phyloP scores from a whole-genome alignment of 495 filamentous ascomycete genomes.

The Penicillium desertorum region DNA sequence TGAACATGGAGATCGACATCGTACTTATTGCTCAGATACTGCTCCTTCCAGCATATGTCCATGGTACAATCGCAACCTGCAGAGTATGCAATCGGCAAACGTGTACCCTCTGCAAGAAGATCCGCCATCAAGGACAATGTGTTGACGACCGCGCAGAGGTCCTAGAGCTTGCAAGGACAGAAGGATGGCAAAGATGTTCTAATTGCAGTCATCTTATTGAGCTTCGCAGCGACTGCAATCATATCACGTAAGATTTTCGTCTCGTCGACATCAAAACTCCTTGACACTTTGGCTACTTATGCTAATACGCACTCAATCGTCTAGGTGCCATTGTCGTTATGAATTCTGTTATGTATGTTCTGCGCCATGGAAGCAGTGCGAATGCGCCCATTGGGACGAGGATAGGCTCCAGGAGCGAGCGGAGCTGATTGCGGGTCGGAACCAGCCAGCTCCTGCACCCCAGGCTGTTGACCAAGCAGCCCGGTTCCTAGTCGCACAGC shows the following conservation, averaged over 20 bases:
- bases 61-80: not conserved
- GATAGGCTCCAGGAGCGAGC: constrained; percentile 30
- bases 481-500: not conserved
- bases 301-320: not conserved
- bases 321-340: constrained; percentile 17
- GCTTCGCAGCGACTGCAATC: constrained; percentile 24
- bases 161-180: constrained; percentile 15
- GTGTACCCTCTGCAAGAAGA: not conserved
- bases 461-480: not conserved
- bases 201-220: constrained; percentile 30
- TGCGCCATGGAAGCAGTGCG: constrained; percentile 49
- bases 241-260: constrained; percentile 28
- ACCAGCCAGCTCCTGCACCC: no score
- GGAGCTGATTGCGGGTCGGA: constrained; percentile 3
- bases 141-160: constrained; percentile 3
- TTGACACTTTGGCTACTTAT: not conserved
- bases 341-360: constrained; percentile 30
- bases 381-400: constrained; percentile 45
- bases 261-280: not conserved
- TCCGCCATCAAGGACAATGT: not conserved
- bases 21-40: not conserved
- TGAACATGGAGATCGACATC: not conserved
- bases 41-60: not conserved
- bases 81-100: not conserved
- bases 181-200: constrained; percentile 31